A percentile compares a stretch with the other conserved stretches of the same genome.
Conservation (phyloP, 768 basidiomycete species). For the Russula griseocarnosa region DNA sequence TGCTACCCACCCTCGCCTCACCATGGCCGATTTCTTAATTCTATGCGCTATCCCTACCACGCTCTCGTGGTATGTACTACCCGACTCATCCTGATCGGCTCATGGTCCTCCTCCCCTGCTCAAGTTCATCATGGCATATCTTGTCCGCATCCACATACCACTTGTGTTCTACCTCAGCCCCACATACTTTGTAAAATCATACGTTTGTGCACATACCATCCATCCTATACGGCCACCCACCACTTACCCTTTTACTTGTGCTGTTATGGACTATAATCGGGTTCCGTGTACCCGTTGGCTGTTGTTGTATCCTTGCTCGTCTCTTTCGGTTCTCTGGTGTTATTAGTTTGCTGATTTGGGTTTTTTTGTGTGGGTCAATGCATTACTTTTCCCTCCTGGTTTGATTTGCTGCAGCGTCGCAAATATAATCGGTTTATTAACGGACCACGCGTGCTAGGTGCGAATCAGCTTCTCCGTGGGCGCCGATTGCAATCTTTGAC, state of each 20-base stretch:
- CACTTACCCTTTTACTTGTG: neutral
- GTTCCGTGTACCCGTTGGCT: neutral
- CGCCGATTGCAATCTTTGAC: neutral
- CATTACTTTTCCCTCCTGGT: neutral
- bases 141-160: neutral
- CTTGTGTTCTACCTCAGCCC: neutral
- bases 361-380: conserved; percentile 27
- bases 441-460: neutral
- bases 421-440: neutral
- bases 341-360: conserved; percentile 18
- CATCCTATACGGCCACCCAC: neutral
- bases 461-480: neutral
- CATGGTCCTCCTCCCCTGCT: neutral
- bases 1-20: neutral
- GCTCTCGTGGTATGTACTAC: neutral
- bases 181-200: neutral
- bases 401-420: neutral
- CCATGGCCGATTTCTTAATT: conserved; percentile 3
- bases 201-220: conserved; percentile 8
- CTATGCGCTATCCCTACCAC: too few relatives aligned
- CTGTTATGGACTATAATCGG: conserved; percentile 6
- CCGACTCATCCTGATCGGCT: neutral
- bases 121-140: neutral
- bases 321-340: neutral
- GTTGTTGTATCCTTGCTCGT: neutral